Evolutionary conservation across 2,329 filamentous ascomycete genomes (phyloP), one percentile per base, ranked within the genome.

Genomic region (Plenodomus lindquistii): DNA sequence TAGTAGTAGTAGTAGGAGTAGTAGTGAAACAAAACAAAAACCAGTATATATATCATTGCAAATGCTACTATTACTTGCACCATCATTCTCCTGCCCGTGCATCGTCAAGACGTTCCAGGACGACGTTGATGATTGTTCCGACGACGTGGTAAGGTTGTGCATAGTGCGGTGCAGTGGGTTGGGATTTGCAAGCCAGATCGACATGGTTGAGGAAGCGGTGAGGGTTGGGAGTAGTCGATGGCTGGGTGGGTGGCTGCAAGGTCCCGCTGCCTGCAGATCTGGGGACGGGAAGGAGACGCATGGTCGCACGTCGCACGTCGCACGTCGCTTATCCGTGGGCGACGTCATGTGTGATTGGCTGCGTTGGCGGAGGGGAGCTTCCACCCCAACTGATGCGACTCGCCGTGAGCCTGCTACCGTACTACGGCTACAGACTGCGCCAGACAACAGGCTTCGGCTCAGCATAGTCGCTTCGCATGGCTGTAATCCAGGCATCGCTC

Each of bases 161-260:
- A 40, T 37, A 31, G 44, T 44, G 45, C 40, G 31, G 42, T 35
- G 35, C 40, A 38, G 48, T 44, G 40, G 22, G 17, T 16, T 9
- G 36, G 18, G n/a, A 38, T 46, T 8, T 43, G n/a, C 35, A 21
- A 17, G 40, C 37, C 44, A 40, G 22, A 38, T 48, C 31, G 37
- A n/a, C 27, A 31, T 31, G 27, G 27, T 31, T 15, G 11, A 31
- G 27, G 15, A 27, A 50, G 42, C 55, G 48, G 40, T 57, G 51
- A 50, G 42, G 40, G 34, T 4, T 31, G 27, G n/a, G n/a, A n/a
- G n/a, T n/a, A n/a, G n/a, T n/a, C n/a, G n/a, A n/a, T n/a, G n/a
- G n/a, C n/a, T n/a, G n/a, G n/a, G n/a, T n/a, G n/a, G n/a, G 20
- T n/a, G 35, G 31, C 44, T 59, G 55, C 55, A 57, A 55, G 55